Conservation (phyloP, 2,329 filamentous ascomycete species). For the Aspergillus sergii region DNA sequence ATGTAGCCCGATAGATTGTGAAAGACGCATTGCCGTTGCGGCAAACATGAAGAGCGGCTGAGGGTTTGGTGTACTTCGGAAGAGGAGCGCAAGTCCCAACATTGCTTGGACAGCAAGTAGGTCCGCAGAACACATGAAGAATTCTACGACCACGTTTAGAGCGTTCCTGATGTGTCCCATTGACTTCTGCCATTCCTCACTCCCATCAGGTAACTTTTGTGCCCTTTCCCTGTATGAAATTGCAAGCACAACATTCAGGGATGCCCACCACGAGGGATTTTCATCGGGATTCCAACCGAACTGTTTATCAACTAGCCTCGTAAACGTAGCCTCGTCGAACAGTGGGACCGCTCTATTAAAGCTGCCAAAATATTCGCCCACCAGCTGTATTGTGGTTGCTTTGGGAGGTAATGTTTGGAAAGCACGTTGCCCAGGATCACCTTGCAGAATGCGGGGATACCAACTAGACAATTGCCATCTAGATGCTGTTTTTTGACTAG, state of each 20-base stretch:
- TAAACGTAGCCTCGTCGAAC: constrained; percentile 13
- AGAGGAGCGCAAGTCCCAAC: constrained; percentile 24
- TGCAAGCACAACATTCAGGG: constrained; percentile 25
- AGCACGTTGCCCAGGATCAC: constrained; percentile 14
- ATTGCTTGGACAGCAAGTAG: constrained; percentile 23
- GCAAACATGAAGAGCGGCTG: constrained; percentile 26
- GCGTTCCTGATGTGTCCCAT: constrained; percentile 24
- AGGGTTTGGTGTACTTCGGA: constrained; percentile 26
- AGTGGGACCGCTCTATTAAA: constrained; percentile 21
- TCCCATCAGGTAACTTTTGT: constrained; percentile 2
- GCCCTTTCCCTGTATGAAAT: constrained; percentile 22
- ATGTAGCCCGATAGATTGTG: constrained; percentile 27
- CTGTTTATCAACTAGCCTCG: constrained; percentile 15
- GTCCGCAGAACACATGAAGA: constrained; percentile 22
- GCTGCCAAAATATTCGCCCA: constrained; percentile 13
- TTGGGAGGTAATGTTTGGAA: constrained; percentile 16
- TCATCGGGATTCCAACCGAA: constrained; percentile 25
- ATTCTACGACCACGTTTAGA: constrained; percentile 20
- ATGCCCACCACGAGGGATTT: constrained; percentile 22
- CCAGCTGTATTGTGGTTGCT: constrained; percentile 10
- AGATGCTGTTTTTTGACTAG: constrained; percentile 5
- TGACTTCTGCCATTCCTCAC: constrained; percentile 20
- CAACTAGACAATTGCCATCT: constrained; percentile 19
- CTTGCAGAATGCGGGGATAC: constrained; percentile 19
- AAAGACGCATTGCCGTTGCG: constrained; percentile 23